A percentile compares a stretch with the other conserved stretches of the same genome.
Evolutionary conservation across 2,329 filamentous ascomycete genomes (phyloP).

Genomic region (Didymella glomerata): DNA sequence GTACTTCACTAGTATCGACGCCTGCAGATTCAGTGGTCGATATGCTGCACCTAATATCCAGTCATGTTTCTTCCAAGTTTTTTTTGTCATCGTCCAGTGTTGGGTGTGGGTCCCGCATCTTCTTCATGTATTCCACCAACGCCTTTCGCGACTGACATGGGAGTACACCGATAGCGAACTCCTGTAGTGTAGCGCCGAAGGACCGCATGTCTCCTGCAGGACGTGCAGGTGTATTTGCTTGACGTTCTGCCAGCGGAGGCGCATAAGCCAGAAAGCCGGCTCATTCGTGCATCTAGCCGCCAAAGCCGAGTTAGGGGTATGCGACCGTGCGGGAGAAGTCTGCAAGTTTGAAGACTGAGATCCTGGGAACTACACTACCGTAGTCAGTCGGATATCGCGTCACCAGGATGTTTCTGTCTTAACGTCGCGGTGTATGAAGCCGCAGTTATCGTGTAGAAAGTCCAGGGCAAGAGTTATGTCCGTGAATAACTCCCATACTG

Average conservation of each 20-base stretch:
- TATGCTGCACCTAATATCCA: conserved; percentile 3
- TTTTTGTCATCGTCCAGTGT: not conserved
- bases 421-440: conserved; percentile 83
- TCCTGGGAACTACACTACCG: conserved; percentile 13
- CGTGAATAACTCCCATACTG: conserved; percentile 38
- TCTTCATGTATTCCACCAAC: not conserved
- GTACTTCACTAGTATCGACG: not conserved
- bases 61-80: not conserved
- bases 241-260: conserved; percentile 17
- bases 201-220: conserved; percentile 34
- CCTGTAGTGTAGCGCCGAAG: conserved; percentile 35
- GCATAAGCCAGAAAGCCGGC: conserved; percentile 30
- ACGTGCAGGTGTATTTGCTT: conserved; percentile 7
- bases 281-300: not conserved
- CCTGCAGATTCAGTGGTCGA: conserved; percentile 1
- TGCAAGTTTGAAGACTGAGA: conserved; percentile 36
- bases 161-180: conserved; percentile 21
- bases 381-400: conserved; percentile 6
- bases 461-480: conserved; percentile 35
- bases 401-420: conserved; percentile 94
- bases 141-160: conserved; percentile 17
- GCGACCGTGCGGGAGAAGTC: conserved; percentile 30
- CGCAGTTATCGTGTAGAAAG: conserved; percentile 30
- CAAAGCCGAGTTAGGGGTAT: not conserved
- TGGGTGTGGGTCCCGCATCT: not conserved